A percentile compares a stretch with the other conserved stretches of the same genome.
These are phyloP conservation scores for Hortiboletus flavorubellus DNA, from an alignment of 768 basidiomycete genomes.

Conservation along the genomic window DNA sequence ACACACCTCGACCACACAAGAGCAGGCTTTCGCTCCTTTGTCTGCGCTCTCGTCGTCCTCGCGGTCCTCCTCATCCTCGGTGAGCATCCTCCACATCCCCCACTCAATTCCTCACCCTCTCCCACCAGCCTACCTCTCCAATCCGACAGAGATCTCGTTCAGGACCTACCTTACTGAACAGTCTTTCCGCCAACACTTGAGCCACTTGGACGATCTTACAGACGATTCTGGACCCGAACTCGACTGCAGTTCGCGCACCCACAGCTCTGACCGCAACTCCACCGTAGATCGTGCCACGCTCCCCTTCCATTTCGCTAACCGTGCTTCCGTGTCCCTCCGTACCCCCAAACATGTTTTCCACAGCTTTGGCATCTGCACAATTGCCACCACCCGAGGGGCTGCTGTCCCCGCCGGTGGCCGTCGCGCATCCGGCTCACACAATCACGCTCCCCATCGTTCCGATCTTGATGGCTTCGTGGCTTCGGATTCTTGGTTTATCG, in stretches of 20 bases:
- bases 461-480: constrained; percentile 47
- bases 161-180: constrained; percentile 95
- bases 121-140: constrained; percentile 83
- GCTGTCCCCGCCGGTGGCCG: constrained; percentile 53
- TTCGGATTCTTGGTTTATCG: constrained; percentile 85
- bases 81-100: constrained; percentile 34
- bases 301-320: constrained; percentile 82
- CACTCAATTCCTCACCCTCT: background rate
- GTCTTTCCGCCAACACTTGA: constrained; percentile 92
- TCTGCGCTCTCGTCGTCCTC: constrained; percentile 65
- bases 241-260: constrained; percentile 27
- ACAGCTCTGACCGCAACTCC: constrained; percentile 19
- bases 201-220: constrained; percentile 67
- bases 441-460: constrained; percentile 26
- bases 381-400: constrained; percentile 50
- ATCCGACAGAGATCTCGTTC: constrained; percentile 92
- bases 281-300: constrained; percentile 29
- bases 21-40: constrained; percentile 65
- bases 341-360: constrained; percentile 89
- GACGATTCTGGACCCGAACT: constrained; percentile 46
- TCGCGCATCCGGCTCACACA: constrained; percentile 35
- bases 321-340: constrained; percentile 87
- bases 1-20: constrained; percentile 52
- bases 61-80: constrained; percentile 72
- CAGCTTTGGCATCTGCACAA: constrained; percentile 81